These are phyloP conservation scores for Mycoemilia scoparia DNA, from an alignment of 192 early-diverging fungal species.

Conservation along the genomic window DNA sequence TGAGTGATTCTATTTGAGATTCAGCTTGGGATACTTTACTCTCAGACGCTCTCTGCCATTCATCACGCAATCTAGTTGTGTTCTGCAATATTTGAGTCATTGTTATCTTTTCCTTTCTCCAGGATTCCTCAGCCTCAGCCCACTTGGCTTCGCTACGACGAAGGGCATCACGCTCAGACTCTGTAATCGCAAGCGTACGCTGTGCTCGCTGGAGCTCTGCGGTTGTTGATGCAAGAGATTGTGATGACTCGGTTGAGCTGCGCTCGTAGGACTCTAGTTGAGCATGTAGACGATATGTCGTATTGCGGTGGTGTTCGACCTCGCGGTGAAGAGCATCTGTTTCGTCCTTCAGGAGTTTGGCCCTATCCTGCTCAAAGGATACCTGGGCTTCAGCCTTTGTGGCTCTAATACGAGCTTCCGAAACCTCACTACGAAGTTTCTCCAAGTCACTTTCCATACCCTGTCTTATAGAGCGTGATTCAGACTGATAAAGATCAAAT, in stretches of 20 bases:
- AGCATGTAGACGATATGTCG: slow-evolving; percentile 30
- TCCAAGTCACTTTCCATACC: slow-evolving; percentile 34
- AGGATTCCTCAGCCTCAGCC: slow-evolving; percentile 18
- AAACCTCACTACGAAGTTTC: slow-evolving; percentile 31
- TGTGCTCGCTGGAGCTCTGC: slow-evolving; percentile 25
- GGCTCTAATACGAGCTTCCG: slow-evolving; percentile 40
- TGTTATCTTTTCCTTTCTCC: slow-evolving; percentile 16
- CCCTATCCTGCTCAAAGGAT: slow-evolving; percentile 37
- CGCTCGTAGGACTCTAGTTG: slow-evolving; percentile 36
- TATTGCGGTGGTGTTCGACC: slow-evolving; percentile 38
- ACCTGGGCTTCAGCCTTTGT: slow-evolving; percentile 41
- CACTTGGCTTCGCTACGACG: slow-evolving; percentile 17
- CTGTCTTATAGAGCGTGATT: slow-evolving; percentile 36
- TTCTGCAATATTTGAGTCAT: slow-evolving; percentile 27
- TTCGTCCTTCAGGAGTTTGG: slow-evolving; percentile 35
- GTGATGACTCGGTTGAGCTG: slow-evolving; percentile 34
- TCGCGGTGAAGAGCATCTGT: slow-evolving; percentile 37
- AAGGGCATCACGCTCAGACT: slow-evolving; percentile 28
- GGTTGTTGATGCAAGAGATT: slow-evolving; percentile 29
- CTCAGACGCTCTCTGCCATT: slow-evolving; percentile 16
- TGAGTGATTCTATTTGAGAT: slow-evolving; percentile 12
- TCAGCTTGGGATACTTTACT: slow-evolving; percentile 5
- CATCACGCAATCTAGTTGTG: slow-evolving; percentile 25
- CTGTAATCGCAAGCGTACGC: slow-evolving; percentile 30
- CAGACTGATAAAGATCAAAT: slow-evolving; percentile 45